These are phyloP conservation scores for Neonectria punicea DNA, from an alignment of 2,329 filamentous ascomycete species.

Conservation along the genomic window DNA sequence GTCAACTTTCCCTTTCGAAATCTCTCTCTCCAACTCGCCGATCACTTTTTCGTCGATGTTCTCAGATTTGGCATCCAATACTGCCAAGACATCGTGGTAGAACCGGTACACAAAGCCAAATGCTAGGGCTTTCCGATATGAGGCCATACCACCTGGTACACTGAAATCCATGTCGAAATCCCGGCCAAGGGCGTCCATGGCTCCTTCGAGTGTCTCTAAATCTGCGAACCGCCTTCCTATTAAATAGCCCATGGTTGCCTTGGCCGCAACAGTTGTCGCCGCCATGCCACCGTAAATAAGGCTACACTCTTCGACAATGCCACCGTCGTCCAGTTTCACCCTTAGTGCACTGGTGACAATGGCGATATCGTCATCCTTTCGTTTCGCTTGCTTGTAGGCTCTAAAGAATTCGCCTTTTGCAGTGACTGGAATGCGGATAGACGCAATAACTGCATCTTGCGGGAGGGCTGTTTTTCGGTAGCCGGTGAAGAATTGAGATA, in stretches of 20 bases:
- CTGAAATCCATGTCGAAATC: slow-evolving; percentile 92
- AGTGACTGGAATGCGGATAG: slow-evolving; percentile 85
- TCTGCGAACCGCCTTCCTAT: slow-evolving; percentile 83
- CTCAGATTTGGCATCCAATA: slow-evolving; percentile 60
- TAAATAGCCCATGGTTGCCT: slow-evolving; percentile 78
- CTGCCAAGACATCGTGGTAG: slow-evolving; percentile 85
- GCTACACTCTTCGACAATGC: slow-evolving; percentile 78
- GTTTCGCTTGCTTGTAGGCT: slow-evolving; percentile 95
- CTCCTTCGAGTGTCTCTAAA: slow-evolving; percentile 84
- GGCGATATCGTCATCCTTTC: slow-evolving; percentile 98
- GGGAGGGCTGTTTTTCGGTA: slow-evolving; percentile 88
- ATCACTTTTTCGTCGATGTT: slow-evolving; percentile 78
- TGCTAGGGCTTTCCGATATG: slow-evolving; percentile 90
- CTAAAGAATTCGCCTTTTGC: slow-evolving; percentile 84
- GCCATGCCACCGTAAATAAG: slow-evolving; percentile 97
- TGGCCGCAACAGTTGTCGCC: slow-evolving; percentile 87
- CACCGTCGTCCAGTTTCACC: slow-evolving; percentile 74
- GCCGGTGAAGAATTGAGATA: slow-evolving; percentile 91
- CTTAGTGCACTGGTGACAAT: slow-evolving; percentile 92
- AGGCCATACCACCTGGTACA: slow-evolving; percentile 97
- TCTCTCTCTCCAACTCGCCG: slow-evolving; percentile 83
- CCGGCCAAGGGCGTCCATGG: slow-evolving; percentile 87
- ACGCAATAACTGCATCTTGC: slow-evolving; percentile 83
- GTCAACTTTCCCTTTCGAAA: slow-evolving; percentile 85
- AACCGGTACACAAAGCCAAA: slow-evolving; percentile 97